These are phyloP conservation scores for Helotiales sp. DNA, from an alignment of 2,329 filamentous ascomycete species.

Conservation along the genomic window DNA sequence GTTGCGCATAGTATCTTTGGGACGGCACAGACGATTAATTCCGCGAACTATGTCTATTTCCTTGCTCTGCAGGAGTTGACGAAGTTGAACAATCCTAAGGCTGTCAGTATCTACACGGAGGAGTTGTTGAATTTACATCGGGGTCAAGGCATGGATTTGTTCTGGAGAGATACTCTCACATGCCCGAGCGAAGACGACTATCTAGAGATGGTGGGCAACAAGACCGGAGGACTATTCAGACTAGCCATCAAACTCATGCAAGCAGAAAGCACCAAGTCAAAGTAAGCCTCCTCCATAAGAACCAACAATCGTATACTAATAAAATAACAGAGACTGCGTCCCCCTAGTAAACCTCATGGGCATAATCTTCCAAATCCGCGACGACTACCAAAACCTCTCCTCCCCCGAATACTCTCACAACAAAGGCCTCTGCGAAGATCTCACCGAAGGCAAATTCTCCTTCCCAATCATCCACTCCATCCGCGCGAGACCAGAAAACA, in stretches of 20 bases:
- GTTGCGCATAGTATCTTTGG: slow-evolving; percentile 86
- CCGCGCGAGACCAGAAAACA: slow-evolving; percentile 69
- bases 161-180: slow-evolving; percentile 82
- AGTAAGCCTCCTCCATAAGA: slow-evolving; percentile 34
- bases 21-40: slow-evolving; percentile 85
- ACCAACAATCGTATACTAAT: slow-evolving; percentile 9
- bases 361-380: slow-evolving; percentile 85
- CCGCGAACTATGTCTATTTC: slow-evolving; percentile 88
- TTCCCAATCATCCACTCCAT: slow-evolving; percentile 96
- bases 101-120: slow-evolving; percentile 73
- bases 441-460: slow-evolving; percentile 96
- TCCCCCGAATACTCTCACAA: slow-evolving; percentile 76
- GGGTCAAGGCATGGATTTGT: slow-evolving; percentile 88
- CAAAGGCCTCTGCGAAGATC: slow-evolving; percentile 92
- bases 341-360: slow-evolving; percentile 84
- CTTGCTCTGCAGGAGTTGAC: slow-evolving; percentile 73
- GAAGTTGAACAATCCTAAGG: slow-evolving; percentile 65
- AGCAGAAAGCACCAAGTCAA: slow-evolving; percentile 57
- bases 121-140: slow-evolving; percentile 83
- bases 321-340: slow-evolving; percentile 62
- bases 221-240: slow-evolving; percentile 84
- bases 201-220: slow-evolving; percentile 91
- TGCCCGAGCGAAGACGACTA: slow-evolving; percentile 88
- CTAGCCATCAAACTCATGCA: slow-evolving; percentile 88
- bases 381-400: slow-evolving; percentile 90